Percentiles rank a stretch among this genome's conserved stretches.
phyloP scores from a whole-genome alignment of 2,329 filamentous ascomycete genomes.

The Colletotrichum sp. region DNA sequence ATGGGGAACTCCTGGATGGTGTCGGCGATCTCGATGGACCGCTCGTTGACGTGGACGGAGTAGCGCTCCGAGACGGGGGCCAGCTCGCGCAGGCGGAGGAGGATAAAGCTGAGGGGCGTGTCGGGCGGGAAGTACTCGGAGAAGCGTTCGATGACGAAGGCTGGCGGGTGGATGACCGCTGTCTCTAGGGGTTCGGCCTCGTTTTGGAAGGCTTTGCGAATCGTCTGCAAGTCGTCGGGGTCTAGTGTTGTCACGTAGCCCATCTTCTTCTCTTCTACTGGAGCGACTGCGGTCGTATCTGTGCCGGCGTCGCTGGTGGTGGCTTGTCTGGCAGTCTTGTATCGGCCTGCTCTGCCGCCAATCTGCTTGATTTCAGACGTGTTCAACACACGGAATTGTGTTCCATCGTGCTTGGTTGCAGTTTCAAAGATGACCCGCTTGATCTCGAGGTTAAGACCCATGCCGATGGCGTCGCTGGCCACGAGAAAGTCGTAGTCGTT shows the following conservation, averaged over 20 bases:
- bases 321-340: conserved; percentile 71
- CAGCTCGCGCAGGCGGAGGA: conserved; percentile 76
- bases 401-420: conserved; percentile 73
- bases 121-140: conserved; percentile 80
- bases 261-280: conserved; percentile 45
- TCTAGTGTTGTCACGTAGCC: conserved; percentile 85
- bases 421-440: conserved; percentile 90
- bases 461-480: conserved; percentile 94
- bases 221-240: conserved; percentile 65
- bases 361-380: conserved; percentile 93
- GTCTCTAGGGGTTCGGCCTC: conserved; percentile 70
- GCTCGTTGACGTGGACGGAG: conserved; percentile 64
- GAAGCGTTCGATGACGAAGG: conserved; percentile 75
- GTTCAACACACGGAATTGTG: conserved; percentile 59
- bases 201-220: conserved; percentile 66
- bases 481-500: conserved; percentile 96
- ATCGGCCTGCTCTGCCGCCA: conserved; percentile 89
- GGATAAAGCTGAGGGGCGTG: conserved; percentile 83
- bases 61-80: conserved; percentile 69
- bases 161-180: conserved; percentile 78
- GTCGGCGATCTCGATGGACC: conserved; percentile 72
- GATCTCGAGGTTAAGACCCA: conserved; percentile 94
- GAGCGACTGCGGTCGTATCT: not conserved
- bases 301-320: conserved; percentile 19
- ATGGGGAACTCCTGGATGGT: conserved; percentile 75